These are phyloP conservation scores for Mycena galopus DNA, from an alignment of 768 basidiomycete genomes.

Conservation along the genomic window DNA sequence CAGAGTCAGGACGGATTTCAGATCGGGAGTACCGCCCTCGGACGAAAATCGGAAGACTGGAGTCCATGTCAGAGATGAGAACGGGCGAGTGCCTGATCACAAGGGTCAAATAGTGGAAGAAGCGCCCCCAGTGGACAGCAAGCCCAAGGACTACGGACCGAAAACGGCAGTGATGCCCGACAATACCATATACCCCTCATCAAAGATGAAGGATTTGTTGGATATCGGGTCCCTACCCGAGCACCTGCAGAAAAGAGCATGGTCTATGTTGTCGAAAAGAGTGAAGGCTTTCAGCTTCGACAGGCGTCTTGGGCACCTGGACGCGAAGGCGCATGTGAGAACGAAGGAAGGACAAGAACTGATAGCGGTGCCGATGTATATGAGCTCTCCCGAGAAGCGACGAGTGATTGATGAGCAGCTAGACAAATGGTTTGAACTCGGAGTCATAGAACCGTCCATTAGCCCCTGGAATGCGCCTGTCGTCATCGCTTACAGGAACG, in stretches of 20 bases:
- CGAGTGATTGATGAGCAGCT: not conserved
- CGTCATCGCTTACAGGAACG: too few species aligned
- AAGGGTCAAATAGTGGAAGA: not conserved
- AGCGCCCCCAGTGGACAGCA: not conserved
- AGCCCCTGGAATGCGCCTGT: not conserved
- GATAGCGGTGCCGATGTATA: not conserved
- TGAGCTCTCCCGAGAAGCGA: not conserved
- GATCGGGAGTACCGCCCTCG: not conserved
- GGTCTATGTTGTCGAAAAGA: not conserved
- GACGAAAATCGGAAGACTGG: not conserved
- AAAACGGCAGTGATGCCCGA: not conserved
- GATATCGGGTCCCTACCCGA: slow-evolving; percentile 1
- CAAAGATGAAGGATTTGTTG: not conserved
- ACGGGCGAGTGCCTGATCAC: not conserved
- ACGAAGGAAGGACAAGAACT: not conserved
- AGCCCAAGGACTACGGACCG: slow-evolving; percentile 3
- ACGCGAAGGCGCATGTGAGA: too few species aligned
- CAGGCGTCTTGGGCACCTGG: too few species aligned
- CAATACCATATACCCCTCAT: not conserved
- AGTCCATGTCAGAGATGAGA: not conserved
- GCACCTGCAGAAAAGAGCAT: too few species aligned
- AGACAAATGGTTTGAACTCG: not conserved
- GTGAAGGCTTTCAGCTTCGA: too few species aligned
- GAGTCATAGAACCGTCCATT: not conserved
- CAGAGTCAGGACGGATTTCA: not conserved